Base-by-base conservation (phyloP, 768 basidiomycete genomes). In the Hygrocybe punicea region DNA sequence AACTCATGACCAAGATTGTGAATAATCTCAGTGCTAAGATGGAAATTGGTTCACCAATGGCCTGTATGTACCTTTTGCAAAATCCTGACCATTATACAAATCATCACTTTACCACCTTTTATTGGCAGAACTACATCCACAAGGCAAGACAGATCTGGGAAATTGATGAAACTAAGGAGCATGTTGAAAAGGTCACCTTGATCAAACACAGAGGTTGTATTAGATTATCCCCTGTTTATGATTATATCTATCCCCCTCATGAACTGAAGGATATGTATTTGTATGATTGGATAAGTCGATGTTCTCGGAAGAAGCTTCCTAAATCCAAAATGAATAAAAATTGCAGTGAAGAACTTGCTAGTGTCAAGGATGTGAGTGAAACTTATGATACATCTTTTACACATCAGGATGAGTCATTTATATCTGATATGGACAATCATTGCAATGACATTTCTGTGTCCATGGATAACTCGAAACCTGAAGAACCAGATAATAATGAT, bases 21-120 rank as follows among this genome's bases (percentile, higher is more conserved):
- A 74, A 74, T 52, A 36, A 53, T 8, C 37, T 75, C 10, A 64
- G 60, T 13, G 40, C 67, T 2, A 71, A 67, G 46, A 42, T 61
- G 40, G 71, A 73, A 52, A 66, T 72, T 4, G 71, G 71, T 0
- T 58, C 57, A n/a, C 71, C 71, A 2, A 63, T 69, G 60, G 63
- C 61, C 16, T 62, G 55, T 21, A 37, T 64, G 36, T 65, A 69
- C 47, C 53, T 69, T 11, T 49, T 69, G 10, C 62, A 60, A 29
- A 47, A 64, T 58, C 67, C 67, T n/a, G 70, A 71, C 47, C 69
- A 71, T 44, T 73, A 73, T 54, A 71, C 64, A 13, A 70, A 62
- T 35, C 66, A 70, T 57, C 36, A 23, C 21, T 74, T 73, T 61
- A 56, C 65, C 4, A 53, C 56, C n/a, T 57, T 57, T 21, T 57